Base-by-base conservation (phyloP, 169 alveolate species). In the Plasmodium vinckei region DNA sequence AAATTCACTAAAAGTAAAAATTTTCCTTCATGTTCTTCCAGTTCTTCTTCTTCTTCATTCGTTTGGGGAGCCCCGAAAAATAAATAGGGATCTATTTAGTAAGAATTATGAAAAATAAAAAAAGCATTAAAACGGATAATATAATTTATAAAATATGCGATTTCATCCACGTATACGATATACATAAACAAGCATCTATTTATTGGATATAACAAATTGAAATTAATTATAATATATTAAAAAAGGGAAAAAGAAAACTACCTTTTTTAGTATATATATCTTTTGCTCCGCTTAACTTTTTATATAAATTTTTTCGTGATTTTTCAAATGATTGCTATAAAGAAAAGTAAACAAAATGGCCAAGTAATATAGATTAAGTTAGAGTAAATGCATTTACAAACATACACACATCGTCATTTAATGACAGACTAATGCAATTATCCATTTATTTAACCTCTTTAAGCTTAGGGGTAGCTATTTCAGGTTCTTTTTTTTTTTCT, bases 401-500 rank as follows among this genome's bases (percentile, higher is more conserved):
- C n/a, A 15, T 42, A 53, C 10, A 1, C 27, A 19, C 42, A 13
- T 9, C 25, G 6, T 5, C 46, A 12, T 53, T 17, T 53, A 15
- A 1, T 15, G 27, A 53, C 17, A 13, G 44, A 53, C 42, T 33
- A 33, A 33, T 33, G 7, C 6, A 3, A 12, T 23, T 56, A 5
- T 75, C 59, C 49, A 46, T 27, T 33, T 53, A 47, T 47, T 68
- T 46, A 47, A 79, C 89, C 53, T 79, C 89, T 67, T 79, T 79
- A 27, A 70, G 84, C 39, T 79, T 79, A 19, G 53, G 63, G 42
- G 60, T 21, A 44, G 27, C 65, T 60, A 59, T 64, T n/a, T 79
- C 89, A 19, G 68, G 61, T 67, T 79, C 89, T 60, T 67, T 79
- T 56, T 79, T 79, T 79, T 79, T 79, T 67, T 79, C 89, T 23